Evolutionary conservation across 164 flowering plant species (phyloP), one percentile per base, ranked within the genome.

Genomic region (Tetracentron sinense): DNA sequence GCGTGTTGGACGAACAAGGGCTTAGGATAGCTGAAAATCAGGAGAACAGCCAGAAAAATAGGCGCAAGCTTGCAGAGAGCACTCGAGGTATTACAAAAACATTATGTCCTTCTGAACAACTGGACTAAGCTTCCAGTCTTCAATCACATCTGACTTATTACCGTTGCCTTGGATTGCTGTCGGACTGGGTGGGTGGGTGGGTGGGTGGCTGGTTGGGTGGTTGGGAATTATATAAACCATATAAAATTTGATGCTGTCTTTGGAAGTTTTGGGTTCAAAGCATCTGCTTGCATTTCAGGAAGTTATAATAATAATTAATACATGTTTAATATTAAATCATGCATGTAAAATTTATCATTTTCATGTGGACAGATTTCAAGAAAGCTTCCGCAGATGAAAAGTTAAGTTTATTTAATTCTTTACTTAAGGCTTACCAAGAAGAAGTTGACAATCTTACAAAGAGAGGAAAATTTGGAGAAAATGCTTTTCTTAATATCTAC

Each of bases 401-500:
- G 81, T 77, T 90, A 69, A 79, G 64, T 63, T 74, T 83, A 74
- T 95, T 95, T 78, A 92, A 83, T 72, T 83, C 99, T 26, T 82
- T 92, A 61, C 96, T 95, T 11, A 95, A 86, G 85, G 90, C 91
- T 28, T 95, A 88, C 66, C 99, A 95, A 76, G 99, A 95, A 71
- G 99, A 95, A 78, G 97, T 95, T 72, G 99, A 95, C 69, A 95
- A 95, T 72, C 83, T 95, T 66, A 95, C 99, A 38, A 95, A 95
- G 76, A 82, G 97, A 74, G 99, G 97, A 26, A 95, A 95, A 64
- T 95, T 86, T 83, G 97, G 96, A 64, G 99, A 95, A 70, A 95
- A 95, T 88, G 96, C 97, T 54, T 95, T 95, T 66, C 97, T 92
- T 61, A 95, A 86, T 64, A 89, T 92, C 66, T 95, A 95, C 69